Evolutionary conservation across 495 filamentous ascomycete species (phyloP).

Genomic region (Tuber borchii): DNA sequence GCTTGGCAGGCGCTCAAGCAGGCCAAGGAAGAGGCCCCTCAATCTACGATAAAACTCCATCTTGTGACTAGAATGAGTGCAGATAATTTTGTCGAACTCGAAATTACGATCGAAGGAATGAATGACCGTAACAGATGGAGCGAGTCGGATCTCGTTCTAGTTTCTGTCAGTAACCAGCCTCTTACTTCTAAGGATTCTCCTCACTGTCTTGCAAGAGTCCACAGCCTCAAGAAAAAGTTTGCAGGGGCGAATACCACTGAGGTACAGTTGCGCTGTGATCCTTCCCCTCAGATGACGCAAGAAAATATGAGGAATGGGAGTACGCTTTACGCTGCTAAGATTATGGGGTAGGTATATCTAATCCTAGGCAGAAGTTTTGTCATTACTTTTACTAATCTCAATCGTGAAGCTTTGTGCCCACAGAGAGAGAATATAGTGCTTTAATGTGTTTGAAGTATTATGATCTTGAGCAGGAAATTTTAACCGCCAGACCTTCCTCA

Average conservation of each 20-base stretch:
- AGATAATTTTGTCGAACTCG: slow-evolving; percentile 87
- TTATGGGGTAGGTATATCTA: slow-evolving; percentile 52
- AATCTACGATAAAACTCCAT: slow-evolving; percentile 74
- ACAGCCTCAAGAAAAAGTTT: slow-evolving; percentile 64
- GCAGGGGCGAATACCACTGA: slow-evolving; percentile 59
- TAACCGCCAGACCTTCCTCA: slow-evolving; percentile 79
- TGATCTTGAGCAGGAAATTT: slow-evolving; percentile 85
- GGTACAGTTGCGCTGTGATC: slow-evolving; percentile 71
- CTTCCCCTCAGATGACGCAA: slow-evolving; percentile 49
- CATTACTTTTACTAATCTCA: slow-evolving; percentile 59
- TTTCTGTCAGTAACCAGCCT: slow-evolving; percentile 66
- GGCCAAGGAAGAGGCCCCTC: slow-evolving; percentile 73
- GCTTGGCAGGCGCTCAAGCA: slow-evolving; percentile 93
- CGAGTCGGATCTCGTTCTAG: slow-evolving; percentile 82
- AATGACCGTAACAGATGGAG: slow-evolving; percentile 50
- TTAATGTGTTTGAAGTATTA: slow-evolving; percentile 86
- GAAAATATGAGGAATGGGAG: slow-evolving; percentile 40
- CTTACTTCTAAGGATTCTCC: slow-evolving; percentile 54
- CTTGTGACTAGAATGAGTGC: slow-evolving; percentile 78
- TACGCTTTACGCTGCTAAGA: slow-evolving; percentile 43
- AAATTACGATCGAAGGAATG: slow-evolving; percentile 68
- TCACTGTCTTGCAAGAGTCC: slow-evolving; percentile 81
- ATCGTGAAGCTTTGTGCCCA: slow-evolving; percentile 64
- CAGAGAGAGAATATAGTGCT: slow-evolving; percentile 92
- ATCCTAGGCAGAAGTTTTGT: slow-evolving; percentile 49